Evolutionary conservation across 2,329 filamentous ascomycete genomes (phyloP).

Genomic region (Claviceps capensis): DNA sequence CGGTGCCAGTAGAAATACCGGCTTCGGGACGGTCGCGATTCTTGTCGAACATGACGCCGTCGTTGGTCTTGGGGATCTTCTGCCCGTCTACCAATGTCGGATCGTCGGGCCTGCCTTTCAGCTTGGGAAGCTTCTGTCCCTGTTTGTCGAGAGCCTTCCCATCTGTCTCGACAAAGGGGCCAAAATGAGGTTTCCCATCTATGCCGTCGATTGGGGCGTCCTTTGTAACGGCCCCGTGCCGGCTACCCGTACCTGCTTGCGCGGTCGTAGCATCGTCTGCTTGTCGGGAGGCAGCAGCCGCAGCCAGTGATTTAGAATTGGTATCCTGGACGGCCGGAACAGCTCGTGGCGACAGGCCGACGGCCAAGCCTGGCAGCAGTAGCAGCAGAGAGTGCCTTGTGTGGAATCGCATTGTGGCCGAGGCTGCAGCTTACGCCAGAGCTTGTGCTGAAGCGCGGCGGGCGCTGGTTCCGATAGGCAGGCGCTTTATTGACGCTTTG

Average conservation of each 20-base stretch:
- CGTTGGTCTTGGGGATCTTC: constrained; percentile 48
- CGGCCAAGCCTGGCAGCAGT: constrained; percentile 41
- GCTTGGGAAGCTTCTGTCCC: constrained; percentile 25
- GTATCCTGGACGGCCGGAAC: constrained; percentile 10
- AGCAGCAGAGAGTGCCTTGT: constrained; percentile 43
- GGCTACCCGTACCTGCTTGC: constrained; percentile 17
- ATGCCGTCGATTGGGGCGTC: constrained; percentile 84
- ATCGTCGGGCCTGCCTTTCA: constrained; percentile 38
- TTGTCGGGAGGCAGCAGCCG: constrained; percentile 11
- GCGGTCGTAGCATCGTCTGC: constrained; percentile 13
- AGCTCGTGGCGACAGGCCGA: constrained; percentile 23
- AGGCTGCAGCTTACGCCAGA: background rate
- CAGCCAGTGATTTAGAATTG: constrained; percentile 11
- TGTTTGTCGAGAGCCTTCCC: constrained; percentile 20
- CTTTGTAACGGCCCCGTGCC: constrained; percentile 37
- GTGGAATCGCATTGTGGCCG: constrained; percentile 44
- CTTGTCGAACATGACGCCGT: constrained; percentile 90
- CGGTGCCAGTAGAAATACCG: constrained; percentile 68
- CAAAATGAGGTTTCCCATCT: constrained; percentile 85
- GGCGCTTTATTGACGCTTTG: no score
- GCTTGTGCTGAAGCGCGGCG: no score
- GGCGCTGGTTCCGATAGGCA: no score
- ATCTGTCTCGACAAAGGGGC: constrained; percentile 57
- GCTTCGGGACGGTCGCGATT: constrained; percentile 62
- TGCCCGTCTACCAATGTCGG: constrained; percentile 43